Evolutionary conservation across 2,329 filamentous ascomycete genomes (phyloP).

Genomic region (Alternaria atra): DNA sequence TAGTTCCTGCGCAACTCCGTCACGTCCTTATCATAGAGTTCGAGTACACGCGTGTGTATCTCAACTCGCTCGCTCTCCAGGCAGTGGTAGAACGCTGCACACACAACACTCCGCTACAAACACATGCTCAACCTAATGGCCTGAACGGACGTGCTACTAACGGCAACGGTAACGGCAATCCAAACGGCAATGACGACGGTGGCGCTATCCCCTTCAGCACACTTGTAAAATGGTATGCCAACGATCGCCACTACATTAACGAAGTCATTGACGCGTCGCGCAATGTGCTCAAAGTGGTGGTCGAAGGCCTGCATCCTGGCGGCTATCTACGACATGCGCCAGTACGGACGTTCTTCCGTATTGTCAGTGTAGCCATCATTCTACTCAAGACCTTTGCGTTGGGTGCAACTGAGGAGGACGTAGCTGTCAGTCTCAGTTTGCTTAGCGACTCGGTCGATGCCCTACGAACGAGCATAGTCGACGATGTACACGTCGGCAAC

Average conservation of each 20-base stretch:
- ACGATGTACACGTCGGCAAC: slow-evolving; percentile 86
- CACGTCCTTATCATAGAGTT: slow-evolving; percentile 93
- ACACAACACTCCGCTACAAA: slow-evolving; percentile 66
- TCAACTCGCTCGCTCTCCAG: slow-evolving; percentile 93
- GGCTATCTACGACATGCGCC: slow-evolving; percentile 84
- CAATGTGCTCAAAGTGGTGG: slow-evolving; percentile 78
- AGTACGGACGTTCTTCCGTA: slow-evolving; percentile 85
- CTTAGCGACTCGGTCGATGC: slow-evolving; percentile 79
- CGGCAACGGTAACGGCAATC: slow-evolving; percentile 42
- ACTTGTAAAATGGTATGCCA: slow-evolving; percentile 62
- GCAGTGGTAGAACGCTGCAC: slow-evolving; percentile 94
- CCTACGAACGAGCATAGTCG: slow-evolving; percentile 79
- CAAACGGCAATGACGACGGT: slow-evolving; percentile 44
- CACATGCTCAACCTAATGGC: slow-evolving; percentile 43
- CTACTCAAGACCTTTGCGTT: slow-evolving; percentile 84
- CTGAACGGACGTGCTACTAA: slow-evolving; percentile 29
- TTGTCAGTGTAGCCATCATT: slow-evolving; percentile 86
- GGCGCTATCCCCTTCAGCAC: slow-evolving; percentile 57
- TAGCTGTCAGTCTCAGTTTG: slow-evolving; percentile 76
- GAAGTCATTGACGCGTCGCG: slow-evolving; percentile 81
- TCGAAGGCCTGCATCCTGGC: slow-evolving; percentile 76
- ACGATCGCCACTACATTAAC: slow-evolving; percentile 69
- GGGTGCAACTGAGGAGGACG: slow-evolving; percentile 79
- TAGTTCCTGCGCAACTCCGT: slow-evolving; percentile 66
- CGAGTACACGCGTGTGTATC: slow-evolving; percentile 91